These are phyloP conservation scores for Colletotrichum aenigma DNA, from an alignment of 2,329 filamentous ascomycete genomes.

Conservation along the genomic window DNA sequence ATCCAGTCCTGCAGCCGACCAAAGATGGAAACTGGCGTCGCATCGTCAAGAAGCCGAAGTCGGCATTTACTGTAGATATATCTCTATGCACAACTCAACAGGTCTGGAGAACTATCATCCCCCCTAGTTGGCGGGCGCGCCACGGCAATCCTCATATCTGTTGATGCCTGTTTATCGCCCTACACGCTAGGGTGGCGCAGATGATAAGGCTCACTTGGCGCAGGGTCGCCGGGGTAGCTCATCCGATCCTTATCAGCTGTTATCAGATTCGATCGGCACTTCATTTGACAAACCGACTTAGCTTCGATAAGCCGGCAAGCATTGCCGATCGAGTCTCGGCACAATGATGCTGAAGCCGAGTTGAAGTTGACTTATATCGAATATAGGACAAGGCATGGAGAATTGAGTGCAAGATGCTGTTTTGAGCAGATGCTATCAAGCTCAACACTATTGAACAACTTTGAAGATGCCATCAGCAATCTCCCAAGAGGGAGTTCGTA, in stretches of 20 bases:
- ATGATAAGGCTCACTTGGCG: not conserved
- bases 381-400: not conserved
- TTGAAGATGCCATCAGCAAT: not conserved
- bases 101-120: not conserved
- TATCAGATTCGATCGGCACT: not conserved
- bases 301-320: not conserved
- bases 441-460: not conserved
- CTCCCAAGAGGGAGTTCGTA: not conserved
- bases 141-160: not conserved
- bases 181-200: not conserved
- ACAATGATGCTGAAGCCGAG: not conserved
- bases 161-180: not conserved
- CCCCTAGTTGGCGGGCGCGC: not conserved
- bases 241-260: not conserved
- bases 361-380: not conserved
- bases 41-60: not conserved
- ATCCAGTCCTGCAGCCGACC: not conserved
- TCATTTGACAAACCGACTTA: not conserved
- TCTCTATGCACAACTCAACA: not conserved
- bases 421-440: not conserved
- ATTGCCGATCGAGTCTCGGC: not conserved
- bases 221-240: not conserved
- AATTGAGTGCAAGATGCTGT: not conserved
- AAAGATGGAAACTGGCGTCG: not conserved
- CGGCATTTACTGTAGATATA: not conserved